Evolutionary conservation across 108 stramenopile genomes (phyloP).

Genomic region (Cyclotella cryptica): DNA sequence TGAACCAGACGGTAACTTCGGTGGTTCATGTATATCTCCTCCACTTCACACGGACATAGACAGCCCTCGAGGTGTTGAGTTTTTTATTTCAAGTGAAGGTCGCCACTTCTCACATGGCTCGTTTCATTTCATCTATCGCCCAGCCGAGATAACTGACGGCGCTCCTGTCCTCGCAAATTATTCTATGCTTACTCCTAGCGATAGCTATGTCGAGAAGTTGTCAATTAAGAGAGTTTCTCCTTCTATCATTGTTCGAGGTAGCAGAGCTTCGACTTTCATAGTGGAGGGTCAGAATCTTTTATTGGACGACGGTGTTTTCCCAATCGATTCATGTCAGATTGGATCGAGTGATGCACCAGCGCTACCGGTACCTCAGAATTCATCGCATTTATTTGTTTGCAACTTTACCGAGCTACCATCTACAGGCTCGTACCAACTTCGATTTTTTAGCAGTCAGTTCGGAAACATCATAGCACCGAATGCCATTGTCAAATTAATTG

Average conservation of each 20-base stretch:
- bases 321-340: constrained; percentile 12
- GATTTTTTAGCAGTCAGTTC: not conserved
- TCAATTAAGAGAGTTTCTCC: not conserved
- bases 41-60: not conserved
- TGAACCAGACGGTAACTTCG: not conserved
- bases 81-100: constrained; percentile 18
- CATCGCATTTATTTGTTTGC: not conserved
- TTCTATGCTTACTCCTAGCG: not conserved
- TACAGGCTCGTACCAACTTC: not conserved
- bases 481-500: constrained; percentile 15
- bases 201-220: constrained; percentile 1
- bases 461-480: constrained; percentile 2
- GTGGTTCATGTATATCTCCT: constrained; percentile 29
- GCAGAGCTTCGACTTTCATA: not conserved
- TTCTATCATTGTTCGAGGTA: constrained; percentile 1
- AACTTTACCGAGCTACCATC: not conserved
- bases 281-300: constrained; percentile 16
- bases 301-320: not conserved
- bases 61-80: constrained; percentile 13
- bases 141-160: not conserved
- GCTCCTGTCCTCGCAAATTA: not conserved
- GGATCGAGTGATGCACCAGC: constrained; percentile 3
- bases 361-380: not conserved
- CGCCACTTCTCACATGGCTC: constrained; percentile 30
- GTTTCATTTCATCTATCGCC: constrained; percentile 30